Base-by-base conservation (phyloP, 371 early-diverging fungal species). In the Mucor saturninus region DNA sequence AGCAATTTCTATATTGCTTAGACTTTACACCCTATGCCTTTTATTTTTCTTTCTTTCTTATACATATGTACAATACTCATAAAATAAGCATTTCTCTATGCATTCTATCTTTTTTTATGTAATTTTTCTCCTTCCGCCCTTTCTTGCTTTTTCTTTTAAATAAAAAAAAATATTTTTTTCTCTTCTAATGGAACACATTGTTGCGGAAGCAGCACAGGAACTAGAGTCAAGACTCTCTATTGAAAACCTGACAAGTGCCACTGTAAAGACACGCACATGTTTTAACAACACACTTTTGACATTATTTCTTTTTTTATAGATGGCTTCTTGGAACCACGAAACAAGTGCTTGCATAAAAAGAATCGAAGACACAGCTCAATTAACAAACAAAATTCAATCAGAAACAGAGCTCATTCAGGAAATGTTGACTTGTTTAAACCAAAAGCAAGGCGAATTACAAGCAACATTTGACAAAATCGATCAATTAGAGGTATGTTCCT, bases 401-500 rank as follows among this genome's bases (percentile, higher is more conserved):
- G 75, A 75, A 14, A 65, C 65, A 7, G 46, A 61, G 9, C 21
- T 45, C 7, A 54, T 63, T 15, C 56, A 64, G 10, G 58, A 61
- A 2, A 54, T 64, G 51, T 14, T 69, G 14, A 10, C 53, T 11
- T 52, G 60, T 29, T 39, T 79, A 43, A 59, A 54, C 28, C 60
- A 69, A 29, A 65, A 73, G 21, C 40, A 64, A 11, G 52, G 64
- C 14, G 64, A 59, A 45, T 38, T 79, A 32, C 51, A 69, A 39
- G 14, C 35, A 4, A 59, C 72, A 2, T 79, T 79, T 66, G 63
- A 66, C 15, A 65, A 66, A 49, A 79, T 79, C 60, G 80, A 79
- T 67, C 70, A 65, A 29, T 13, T 79, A n/a, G 79, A 79, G 54
- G 73, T 71, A 63, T 67, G 15, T 42, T 26, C 43, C 37, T 46